Percentiles rank a stretch among this genome's conserved stretches.
These are phyloP conservation scores for Termitomyces sp. DNA, from an alignment of 768 basidiomycete genomes.

Conservation along the genomic window DNA sequence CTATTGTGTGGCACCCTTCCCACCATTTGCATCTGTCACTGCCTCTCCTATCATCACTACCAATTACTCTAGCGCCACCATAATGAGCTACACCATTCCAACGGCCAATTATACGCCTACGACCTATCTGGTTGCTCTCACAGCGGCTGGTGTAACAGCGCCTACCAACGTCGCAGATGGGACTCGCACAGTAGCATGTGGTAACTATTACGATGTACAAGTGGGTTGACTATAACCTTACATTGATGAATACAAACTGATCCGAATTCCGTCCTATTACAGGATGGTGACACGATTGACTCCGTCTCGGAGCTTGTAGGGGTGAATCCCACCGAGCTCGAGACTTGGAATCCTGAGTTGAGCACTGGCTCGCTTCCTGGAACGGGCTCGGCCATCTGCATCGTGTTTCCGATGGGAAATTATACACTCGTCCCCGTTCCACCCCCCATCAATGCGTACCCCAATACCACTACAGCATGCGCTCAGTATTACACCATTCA, in stretches of 20 bases:
- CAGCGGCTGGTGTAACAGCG: background rate
- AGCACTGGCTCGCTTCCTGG: background rate
- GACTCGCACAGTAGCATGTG: conserved; percentile 1
- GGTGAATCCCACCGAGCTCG: background rate
- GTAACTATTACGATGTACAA: background rate
- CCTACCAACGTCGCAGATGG: conserved; percentile 1
- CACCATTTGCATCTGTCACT: background rate
- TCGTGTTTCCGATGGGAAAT: conserved; percentile 1
- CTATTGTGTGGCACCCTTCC: conserved; percentile 1
- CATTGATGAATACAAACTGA: background rate
- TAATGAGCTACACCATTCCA: conserved; percentile 1
- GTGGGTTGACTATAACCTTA: background rate
- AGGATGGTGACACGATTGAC: background rate
- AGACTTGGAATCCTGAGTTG: conserved; percentile 1
- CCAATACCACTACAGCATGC: background rate
- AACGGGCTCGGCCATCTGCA: background rate
- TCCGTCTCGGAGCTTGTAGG: conserved; percentile 1
- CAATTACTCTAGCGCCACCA: background rate
- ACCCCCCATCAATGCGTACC: background rate
- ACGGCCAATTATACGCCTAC: conserved; percentile 1
- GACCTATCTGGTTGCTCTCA: background rate
- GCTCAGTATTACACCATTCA: background rate
- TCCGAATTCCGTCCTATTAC: too few species aligned
- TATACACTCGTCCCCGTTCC: background rate
- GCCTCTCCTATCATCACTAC: background rate